Base-by-base conservation (phyloP, 2,329 filamentous ascomycete genomes). In the Iodosphaeria phyllophila region DNA sequence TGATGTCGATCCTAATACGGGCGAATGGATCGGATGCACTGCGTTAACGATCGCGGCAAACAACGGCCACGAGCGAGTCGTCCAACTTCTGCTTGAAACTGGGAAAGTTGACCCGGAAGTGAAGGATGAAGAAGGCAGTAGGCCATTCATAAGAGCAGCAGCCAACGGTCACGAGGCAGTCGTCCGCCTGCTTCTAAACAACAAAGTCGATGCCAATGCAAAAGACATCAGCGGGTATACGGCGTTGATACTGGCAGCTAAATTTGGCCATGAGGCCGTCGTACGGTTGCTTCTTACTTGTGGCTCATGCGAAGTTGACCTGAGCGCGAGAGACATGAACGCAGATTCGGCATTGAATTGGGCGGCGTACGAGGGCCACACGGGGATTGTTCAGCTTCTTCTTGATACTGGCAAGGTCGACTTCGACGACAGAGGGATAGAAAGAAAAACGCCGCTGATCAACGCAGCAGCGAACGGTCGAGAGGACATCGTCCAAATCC, bases 221-320 rank as follows among this genome's bases (percentile, higher is more conserved):
- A n/a, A n/a, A n/a, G n/a, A n/a, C n/a, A n/a, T n/a, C n/a, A n/a
- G n/a, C n/a, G n/a, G n/a, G n/a, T n/a, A n/a, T n/a, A n/a, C n/a
- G n/a, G n/a, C n/a, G n/a, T n/a, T n/a, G n/a, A n/a, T 23, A 14
- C 22, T 23, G 15, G 22, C 14, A 16, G 22, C 22, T n/a, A n/a
- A 16, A 14, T n/a, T n/a, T 10, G 14, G 22, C 2, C 13, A 20
- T n/a, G 24, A 25, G 16, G 17, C 24, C 8, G 17, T 20, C 5
- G 24, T 20, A 3, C 17, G 17, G 10, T 13, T 25, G 6, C 23
- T 25, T 6, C 16, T 25, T n/a, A n/a, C n/a, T n/a, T n/a, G n/a
- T n/a, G n/a, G n/a, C n/a, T n/a, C n/a, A n/a, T n/a, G n/a, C n/a
- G n/a, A n/a, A n/a, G n/a, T n/a, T n/a, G n/a, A n/a, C n/a, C n/a